Evolutionary conservation across 495 filamentous ascomycete genomes (phyloP).

Genomic region (Penicillium herquei): DNA sequence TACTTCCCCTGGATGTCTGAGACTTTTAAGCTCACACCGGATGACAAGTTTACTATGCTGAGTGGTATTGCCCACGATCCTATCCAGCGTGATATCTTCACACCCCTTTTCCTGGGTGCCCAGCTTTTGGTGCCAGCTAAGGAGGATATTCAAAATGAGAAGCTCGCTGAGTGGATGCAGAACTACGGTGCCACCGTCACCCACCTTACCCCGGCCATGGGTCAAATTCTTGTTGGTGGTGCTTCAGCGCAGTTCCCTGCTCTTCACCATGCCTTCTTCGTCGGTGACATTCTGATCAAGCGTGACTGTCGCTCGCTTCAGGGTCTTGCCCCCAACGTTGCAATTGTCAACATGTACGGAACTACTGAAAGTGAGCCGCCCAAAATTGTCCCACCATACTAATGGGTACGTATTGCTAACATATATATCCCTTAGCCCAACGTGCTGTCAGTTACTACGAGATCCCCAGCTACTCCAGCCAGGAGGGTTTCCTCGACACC

Average conservation of each 20-base stretch:
- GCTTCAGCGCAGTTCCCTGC: conserved; percentile 72
- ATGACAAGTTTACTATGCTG: conserved; percentile 83
- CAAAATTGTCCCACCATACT: too few species aligned
- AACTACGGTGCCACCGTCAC: conserved; percentile 77
- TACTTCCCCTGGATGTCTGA: conserved; percentile 95
- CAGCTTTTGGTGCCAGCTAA: conserved; percentile 76
- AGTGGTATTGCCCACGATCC: conserved; percentile 85
- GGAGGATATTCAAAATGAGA: conserved; percentile 87
- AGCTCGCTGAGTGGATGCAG: conserved; percentile 87
- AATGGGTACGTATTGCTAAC: too few species aligned
- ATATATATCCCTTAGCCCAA: conserved; percentile 43
- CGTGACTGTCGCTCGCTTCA: conserved; percentile 80
- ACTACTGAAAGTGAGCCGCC: conserved; percentile 66
- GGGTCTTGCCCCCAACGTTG: conserved; percentile 72
- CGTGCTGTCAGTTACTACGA: conserved; percentile 85
- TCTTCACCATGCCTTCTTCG: conserved; percentile 84
- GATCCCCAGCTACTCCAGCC: conserved; percentile 65
- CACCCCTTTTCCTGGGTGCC: conserved; percentile 83
- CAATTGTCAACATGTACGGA: conserved; percentile 89
- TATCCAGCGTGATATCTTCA: conserved; percentile 92
- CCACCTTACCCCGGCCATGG: conserved; percentile 92
- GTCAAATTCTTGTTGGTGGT: conserved; percentile 89
- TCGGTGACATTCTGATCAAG: conserved; percentile 88
- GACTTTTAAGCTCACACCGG: conserved; percentile 68
- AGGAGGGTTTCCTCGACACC: conserved; percentile 66